phyloP scores from a whole-genome alignment of 2,329 filamentous ascomycete genomes.

The Sphaerulina vaccinii region DNA sequence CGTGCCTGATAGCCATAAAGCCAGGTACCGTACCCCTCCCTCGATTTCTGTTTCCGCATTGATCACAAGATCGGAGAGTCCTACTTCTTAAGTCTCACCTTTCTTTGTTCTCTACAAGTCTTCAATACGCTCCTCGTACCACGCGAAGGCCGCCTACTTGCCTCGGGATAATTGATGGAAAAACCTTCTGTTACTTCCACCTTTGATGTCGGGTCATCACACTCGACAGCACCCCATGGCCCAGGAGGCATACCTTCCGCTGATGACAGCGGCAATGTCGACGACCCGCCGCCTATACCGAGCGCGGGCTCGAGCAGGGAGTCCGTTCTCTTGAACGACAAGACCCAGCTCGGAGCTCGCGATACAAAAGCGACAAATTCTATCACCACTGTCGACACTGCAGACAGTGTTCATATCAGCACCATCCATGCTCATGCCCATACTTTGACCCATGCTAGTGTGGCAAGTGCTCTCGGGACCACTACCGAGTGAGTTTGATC shows the following conservation, averaged over 20 bases:
- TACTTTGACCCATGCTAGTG: conserved; percentile 19
- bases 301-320: conserved; percentile 31
- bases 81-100: conserved; percentile 5
- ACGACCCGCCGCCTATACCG: conserved; percentile 34
- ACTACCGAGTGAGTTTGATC: conserved; percentile 22
- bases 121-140: not conserved
- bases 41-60: not conserved
- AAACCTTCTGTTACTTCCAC: conserved; percentile 25
- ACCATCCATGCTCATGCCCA: conserved; percentile 26
- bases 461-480: conserved; percentile 23
- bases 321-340: conserved; percentile 29
- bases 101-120: conserved; percentile 5
- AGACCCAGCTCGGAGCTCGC: conserved; percentile 31
- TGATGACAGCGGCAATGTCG: conserved; percentile 30
- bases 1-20: conserved; percentile 8
- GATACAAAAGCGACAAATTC: conserved; percentile 21
- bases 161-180: conserved; percentile 29
- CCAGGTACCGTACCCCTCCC: conserved; percentile 3
- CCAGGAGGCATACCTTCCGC: conserved; percentile 23
- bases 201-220: conserved; percentile 25
- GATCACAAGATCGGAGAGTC: conserved; percentile 1
- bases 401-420: conserved; percentile 17
- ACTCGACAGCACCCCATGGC: conserved; percentile 25
- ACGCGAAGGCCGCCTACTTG: conserved; percentile 15
- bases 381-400: conserved; percentile 17